Base-by-base conservation (phyloP, 192 early-diverging fungal genomes). In the Phycomyces nitens region DNA sequence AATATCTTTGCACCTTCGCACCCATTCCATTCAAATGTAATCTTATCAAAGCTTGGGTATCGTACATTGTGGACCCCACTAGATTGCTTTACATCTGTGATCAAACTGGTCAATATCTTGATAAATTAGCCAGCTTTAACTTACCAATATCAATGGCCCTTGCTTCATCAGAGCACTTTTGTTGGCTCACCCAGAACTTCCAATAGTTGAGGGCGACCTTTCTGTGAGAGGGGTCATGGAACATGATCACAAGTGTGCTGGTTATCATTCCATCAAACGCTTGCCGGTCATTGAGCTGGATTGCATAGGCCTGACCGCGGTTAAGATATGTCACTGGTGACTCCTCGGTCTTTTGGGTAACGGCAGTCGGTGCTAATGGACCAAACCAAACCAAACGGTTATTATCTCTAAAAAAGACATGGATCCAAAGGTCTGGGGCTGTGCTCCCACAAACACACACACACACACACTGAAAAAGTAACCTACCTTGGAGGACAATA, bases 111-210 rank as follows among this genome's bases (percentile, higher is more conserved):
- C 14, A 38, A 39, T 39, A 29, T 23, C 8, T n/a, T n/a, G n/a
- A n/a, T n/a, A n/a, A n/a, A n/a, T 50, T 60, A 60, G 15, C 22
- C 0, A 51, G 3, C 2, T 53, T 22, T 23, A 43, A 34, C 58
- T 54, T 74, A 83, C 79, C 80, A 60, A 91, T 79, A 64, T 89
- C 88, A 3, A 89, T 65, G 2, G 88, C 89, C 38, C 85, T 66
- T 0, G 83, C 82, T 6, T 64, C 58, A 49, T 80, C 82, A 11
- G 82, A 76, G 54, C 74, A 75, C 47, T 78, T 65, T 67, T 89
- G 86, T 52, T 91, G 88, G 41, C 79, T 84, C 5, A 88, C 64
- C 89, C 88, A 91, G 62, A 88, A 89, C 49, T 76, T 82, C 89
- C 89, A 91, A 68, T 86, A 87, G 20, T 75, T 78, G 0, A 78